These are phyloP conservation scores for Pleurozium schreberi DNA, from an alignment of 225 moss, liverwort and hornwort genomes.

Conservation along the genomic window DNA sequence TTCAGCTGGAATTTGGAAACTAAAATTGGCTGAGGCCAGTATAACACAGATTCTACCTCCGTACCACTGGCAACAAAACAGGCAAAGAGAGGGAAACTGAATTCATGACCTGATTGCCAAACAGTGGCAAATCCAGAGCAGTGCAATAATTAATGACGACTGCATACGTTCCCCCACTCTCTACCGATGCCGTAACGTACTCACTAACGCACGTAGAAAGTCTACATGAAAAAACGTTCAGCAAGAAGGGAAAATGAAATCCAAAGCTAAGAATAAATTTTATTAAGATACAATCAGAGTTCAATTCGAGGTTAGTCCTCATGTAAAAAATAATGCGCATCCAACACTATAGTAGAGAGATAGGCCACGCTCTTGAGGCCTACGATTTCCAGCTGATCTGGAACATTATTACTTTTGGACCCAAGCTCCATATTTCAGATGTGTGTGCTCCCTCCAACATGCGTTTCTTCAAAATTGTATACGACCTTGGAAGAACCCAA, in stretches of 20 bases:
- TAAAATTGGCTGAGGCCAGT: background rate
- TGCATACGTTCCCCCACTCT: background rate
- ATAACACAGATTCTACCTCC: background rate
- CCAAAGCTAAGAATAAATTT: background rate
- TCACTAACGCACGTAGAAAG: background rate
- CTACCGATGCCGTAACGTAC: background rate
- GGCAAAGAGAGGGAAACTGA: background rate
- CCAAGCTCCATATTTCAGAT: conserved; percentile 24
- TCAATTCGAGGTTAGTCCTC: background rate
- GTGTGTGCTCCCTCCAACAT: background rate
- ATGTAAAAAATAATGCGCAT: conserved; percentile 1
- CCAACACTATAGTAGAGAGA: background rate
- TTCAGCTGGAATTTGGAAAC: too few relatives aligned
- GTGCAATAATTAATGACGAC: background rate
- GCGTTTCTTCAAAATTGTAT: background rate
- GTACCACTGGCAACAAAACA: background rate
- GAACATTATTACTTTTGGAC: background rate
- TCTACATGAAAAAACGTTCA: background rate
- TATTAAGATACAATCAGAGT: conserved; percentile 21
- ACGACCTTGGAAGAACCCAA: background rate
- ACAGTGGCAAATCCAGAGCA: background rate
- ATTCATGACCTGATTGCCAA: background rate
- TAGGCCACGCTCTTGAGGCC: background rate
- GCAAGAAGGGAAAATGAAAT: background rate
- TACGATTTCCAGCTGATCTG: background rate